A percentile compares a stretch with the other conserved stretches of the same genome.
These are phyloP conservation scores for Scedosporium boydii DNA, from an alignment of 2,329 filamentous ascomycete species.

Conservation along the genomic window DNA sequence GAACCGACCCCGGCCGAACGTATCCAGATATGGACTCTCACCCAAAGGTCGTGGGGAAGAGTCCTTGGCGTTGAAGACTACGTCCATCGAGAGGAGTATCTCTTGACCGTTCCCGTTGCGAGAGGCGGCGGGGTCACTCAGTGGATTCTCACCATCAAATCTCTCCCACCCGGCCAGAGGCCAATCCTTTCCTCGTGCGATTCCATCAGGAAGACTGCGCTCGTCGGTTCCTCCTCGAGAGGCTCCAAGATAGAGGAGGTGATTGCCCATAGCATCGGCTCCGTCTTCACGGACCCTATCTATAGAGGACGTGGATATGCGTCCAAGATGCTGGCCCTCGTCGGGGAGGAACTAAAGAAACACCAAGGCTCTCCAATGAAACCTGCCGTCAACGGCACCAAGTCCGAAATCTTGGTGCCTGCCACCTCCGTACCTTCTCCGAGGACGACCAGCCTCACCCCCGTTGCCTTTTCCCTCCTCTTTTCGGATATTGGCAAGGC, in stretches of 20 bases:
- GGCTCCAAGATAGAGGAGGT: neutral
- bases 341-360: slow-evolving; percentile 35
- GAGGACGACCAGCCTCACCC: slow-evolving; percentile 17
- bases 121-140: slow-evolving; percentile 47
- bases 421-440: slow-evolving; percentile 5
- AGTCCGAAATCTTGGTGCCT: neutral
- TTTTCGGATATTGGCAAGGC: slow-evolving; percentile 79
- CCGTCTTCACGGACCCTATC: slow-evolving; percentile 64
- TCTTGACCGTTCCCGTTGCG: slow-evolving; percentile 48
- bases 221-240: slow-evolving; percentile 16
- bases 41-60: slow-evolving; percentile 48
- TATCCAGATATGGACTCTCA: slow-evolving; percentile 42
- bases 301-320: slow-evolving; percentile 69
- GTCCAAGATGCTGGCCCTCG: slow-evolving; percentile 60
- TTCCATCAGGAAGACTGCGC: slow-evolving; percentile 48
- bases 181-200: slow-evolving; percentile 56
- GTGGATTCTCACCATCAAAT: slow-evolving; percentile 52
- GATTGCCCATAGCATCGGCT: slow-evolving; percentile 63
- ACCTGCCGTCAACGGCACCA: neutral
- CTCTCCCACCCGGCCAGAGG: slow-evolving; percentile 27
- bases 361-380: slow-evolving; percentile 21
- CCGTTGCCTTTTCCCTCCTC: slow-evolving; percentile 60
- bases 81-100: slow-evolving; percentile 47
- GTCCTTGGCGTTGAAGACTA: slow-evolving; percentile 46
- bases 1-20: slow-evolving; percentile 49